phyloP scores from a whole-genome alignment of 306 rosid species.

The Medicago ruthenica region DNA sequence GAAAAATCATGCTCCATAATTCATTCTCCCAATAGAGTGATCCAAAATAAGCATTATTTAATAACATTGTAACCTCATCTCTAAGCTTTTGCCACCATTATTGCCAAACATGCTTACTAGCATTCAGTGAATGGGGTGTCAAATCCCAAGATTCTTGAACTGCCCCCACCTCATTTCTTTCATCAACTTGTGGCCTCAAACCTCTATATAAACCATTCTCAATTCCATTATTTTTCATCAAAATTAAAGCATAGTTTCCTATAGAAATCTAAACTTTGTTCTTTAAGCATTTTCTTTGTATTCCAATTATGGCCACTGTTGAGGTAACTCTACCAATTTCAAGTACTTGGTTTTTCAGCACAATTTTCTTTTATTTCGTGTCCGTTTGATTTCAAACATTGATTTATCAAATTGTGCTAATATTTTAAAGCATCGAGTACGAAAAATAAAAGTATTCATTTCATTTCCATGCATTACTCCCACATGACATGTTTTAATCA shows the following conservation, averaged over 20 bases:
- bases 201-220: constrained; percentile 55
- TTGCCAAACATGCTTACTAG: constrained; percentile 52
- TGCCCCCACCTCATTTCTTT: constrained; percentile 44
- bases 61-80: constrained; percentile 43
- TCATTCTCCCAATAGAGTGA: constrained; percentile 38
- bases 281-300: constrained; percentile 27
- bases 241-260: constrained; percentile 12
- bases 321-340: constrained; percentile 51
- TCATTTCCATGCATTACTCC: no score
- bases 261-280: constrained; percentile 12
- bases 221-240: constrained; percentile 45
- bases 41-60: constrained; percentile 33
- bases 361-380: neutral
- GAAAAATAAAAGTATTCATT: no score
- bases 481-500: neutral
- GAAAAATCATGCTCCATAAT: constrained; percentile 47
- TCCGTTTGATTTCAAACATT: neutral
- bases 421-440: neutral
- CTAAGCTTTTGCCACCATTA: constrained; percentile 52
- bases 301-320: constrained; percentile 66
- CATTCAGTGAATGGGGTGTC: constrained; percentile 57
- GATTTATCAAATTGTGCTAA: neutral
- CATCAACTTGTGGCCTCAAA: constrained; percentile 38
- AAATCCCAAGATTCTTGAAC: constrained; percentile 72
- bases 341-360: neutral